These are phyloP conservation scores for Kondoa subrosea DNA, from an alignment of 768 basidiomycete genomes.

Conservation along the genomic window DNA sequence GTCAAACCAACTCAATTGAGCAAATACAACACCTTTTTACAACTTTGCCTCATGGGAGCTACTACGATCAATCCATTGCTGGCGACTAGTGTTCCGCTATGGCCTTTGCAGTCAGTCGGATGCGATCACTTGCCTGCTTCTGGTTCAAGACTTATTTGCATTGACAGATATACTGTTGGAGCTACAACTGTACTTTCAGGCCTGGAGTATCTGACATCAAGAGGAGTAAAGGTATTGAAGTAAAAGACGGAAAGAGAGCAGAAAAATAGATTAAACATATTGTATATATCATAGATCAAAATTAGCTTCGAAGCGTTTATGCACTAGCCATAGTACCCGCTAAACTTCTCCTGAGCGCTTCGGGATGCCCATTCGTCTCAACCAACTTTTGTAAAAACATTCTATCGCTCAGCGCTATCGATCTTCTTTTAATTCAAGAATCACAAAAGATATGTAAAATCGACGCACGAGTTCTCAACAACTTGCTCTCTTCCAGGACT, in stretches of 20 bases:
- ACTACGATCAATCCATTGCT: conserved; percentile 73
- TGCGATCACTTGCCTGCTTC: no score
- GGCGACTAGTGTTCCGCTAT: conserved; percentile 31
- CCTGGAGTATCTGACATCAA: conserved; percentile 31
- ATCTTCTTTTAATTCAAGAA: neutral
- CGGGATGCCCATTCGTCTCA: conserved; percentile 12
- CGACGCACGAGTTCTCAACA: neutral
- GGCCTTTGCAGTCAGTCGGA: conserved; percentile 4
- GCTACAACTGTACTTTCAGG: conserved; percentile 87
- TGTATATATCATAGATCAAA: neutral
- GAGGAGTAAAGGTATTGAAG: conserved; percentile 14
- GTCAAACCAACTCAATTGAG: conserved; percentile 85
- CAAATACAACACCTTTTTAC: conserved; percentile 88
- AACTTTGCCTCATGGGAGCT: conserved; percentile 73
- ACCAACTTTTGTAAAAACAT: conserved; percentile 6
- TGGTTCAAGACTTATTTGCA: neutral
- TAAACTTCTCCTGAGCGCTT: conserved; percentile 1
- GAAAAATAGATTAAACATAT: conserved; percentile 5
- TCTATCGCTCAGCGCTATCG: neutral
- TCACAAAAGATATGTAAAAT: neutral
- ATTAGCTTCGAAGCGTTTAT: neutral
- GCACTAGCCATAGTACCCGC: neutral
- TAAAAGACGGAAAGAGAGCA: conserved; percentile 2
- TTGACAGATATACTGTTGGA: conserved; percentile 79
- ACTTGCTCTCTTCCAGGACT: neutral